Conservation (phyloP, 192 early-diverging fungal species). For the Coemansia sp. region DNA sequence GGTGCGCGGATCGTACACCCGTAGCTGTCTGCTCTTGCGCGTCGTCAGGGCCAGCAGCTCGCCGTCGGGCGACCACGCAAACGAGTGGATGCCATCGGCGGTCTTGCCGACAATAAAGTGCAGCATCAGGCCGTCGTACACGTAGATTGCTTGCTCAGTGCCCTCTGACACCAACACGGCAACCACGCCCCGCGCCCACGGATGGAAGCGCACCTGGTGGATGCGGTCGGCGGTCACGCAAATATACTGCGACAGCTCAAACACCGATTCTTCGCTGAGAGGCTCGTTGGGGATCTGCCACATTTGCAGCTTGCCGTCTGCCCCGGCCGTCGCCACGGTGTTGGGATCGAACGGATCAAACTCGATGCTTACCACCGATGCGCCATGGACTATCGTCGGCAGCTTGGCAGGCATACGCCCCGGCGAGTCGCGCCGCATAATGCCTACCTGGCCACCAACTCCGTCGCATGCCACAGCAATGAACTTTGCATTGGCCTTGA, state of each 20-base stretch:
- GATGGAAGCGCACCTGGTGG: constrained; percentile 41
- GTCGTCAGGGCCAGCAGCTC: constrained; percentile 60
- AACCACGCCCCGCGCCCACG: constrained; percentile 25
- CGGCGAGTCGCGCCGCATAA: constrained; percentile 60
- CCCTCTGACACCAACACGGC: constrained; percentile 29
- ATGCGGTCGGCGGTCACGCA: constrained; percentile 35
- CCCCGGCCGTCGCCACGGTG: constrained; percentile 30
- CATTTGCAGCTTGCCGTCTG: constrained; percentile 34
- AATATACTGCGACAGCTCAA: constrained; percentile 41
- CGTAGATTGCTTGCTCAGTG: constrained; percentile 19
- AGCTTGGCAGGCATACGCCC: constrained; percentile 54
- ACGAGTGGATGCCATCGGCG: constrained; percentile 31
- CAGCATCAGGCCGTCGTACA: constrained; percentile 35
- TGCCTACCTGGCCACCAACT: constrained; percentile 73
- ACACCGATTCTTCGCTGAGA: constrained; percentile 14
- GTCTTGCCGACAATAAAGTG: constrained; percentile 31
- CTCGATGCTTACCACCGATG: constrained; percentile 63
- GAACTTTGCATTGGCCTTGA: constrained; percentile 55
- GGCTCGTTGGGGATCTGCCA: constrained; percentile 38
- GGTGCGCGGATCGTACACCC: constrained; percentile 59
- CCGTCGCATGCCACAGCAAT: constrained; percentile 72
- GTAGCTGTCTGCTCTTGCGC: constrained; percentile 62
- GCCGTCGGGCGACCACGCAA: constrained; percentile 66
- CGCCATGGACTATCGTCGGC: constrained; percentile 36
- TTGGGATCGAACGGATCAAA: constrained; percentile 69